Base-by-base conservation (phyloP, 768 basidiomycete genomes). In the Phylloporus sp. region DNA sequence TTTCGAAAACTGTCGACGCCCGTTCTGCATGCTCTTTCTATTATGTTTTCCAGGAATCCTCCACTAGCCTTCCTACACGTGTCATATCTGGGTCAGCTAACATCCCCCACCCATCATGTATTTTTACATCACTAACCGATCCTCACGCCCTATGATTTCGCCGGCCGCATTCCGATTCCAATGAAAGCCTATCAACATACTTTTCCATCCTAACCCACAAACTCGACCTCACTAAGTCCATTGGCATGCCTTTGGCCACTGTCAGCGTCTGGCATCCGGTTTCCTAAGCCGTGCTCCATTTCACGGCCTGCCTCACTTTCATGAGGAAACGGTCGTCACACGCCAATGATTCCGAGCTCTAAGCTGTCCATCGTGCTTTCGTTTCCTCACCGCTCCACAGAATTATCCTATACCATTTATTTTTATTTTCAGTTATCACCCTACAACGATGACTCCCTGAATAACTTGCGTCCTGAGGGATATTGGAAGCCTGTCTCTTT, bases 111-210 rank as follows among this genome's bases (percentile, higher is more conserved):
- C 16, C 48, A 44, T 60, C 62, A 55, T 63, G 65, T 57, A 47
- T 45, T 36, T 58, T 66, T 67, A 66, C 65, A 60, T 63, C 65
- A 65, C 44, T 6, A 22, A 27, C 32, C 43, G 23, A 20, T 41
- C 44, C 36, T 64, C 53, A 16, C 43, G 43, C 53, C 54, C 48
- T 50, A 26, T 59, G 47, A 53, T 54, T 32, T 55, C 45, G 47
- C 49, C 49, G 40, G 15, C 45, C 56, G 54, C 50, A 51, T 27
- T 23, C 53, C 55, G 29, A 31, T 50, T 45, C 55, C 41, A 48
- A 32, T 41, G 45, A 40, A 45, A 43, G 49, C 45, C 47, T 45
- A 39, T 50, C 41, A 39, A 49, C 34, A 45, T 23, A 43, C 47
- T 41, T 48, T 52, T 59, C 11, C 12, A 38, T 57, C 47, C 45